These are phyloP conservation scores for Kodamaea hsintzibuensis DNA, from an alignment of 805 yeast genomes.

Conservation along the genomic window DNA sequence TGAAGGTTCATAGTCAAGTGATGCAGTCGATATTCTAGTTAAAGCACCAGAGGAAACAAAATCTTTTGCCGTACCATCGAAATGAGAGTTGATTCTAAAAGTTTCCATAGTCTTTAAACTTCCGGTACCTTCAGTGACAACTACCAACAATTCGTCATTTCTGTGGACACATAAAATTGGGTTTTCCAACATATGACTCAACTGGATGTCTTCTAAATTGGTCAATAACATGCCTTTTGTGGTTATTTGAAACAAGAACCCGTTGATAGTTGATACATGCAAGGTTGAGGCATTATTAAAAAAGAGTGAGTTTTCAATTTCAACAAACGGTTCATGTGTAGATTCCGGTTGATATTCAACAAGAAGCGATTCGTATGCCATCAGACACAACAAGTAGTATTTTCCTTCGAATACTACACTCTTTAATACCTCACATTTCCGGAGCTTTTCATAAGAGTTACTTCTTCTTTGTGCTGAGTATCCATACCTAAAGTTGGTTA, in stretches of 20 bases:
- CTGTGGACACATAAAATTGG: conserved; percentile 16
- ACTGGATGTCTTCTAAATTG: conserved; percentile 17
- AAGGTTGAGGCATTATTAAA: conserved; percentile 3
- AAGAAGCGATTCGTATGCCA: conserved; percentile 39
- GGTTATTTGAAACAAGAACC: conserved; percentile 28
- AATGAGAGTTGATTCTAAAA: conserved; percentile 5
- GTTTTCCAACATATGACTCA: conserved; percentile 7
- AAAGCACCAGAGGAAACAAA: not conserved
- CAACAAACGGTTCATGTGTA: conserved; percentile 16
- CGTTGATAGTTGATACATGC: conserved; percentile 11
- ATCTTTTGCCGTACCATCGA: not conserved
- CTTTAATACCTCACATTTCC: conserved; percentile 29
- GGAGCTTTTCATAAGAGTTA: conserved; percentile 27
- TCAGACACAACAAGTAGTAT: conserved; percentile 33
- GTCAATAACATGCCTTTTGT: conserved; percentile 21
- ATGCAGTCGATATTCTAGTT: not conserved
- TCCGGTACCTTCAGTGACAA: conserved; percentile 16
- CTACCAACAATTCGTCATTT: conserved; percentile 10
- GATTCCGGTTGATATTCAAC: conserved; percentile 25
- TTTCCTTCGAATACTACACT: conserved; percentile 18
- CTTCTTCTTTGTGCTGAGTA: conserved; percentile 27
- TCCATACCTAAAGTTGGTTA: conserved; percentile 36
- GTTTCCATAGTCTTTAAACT: conserved; percentile 3
- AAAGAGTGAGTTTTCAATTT: not conserved
- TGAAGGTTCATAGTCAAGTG: conserved; percentile 7